These are phyloP conservation scores for Pyronema domesticum DNA, from an alignment of 495 filamentous ascomycete genomes.

Conservation along the genomic window DNA sequence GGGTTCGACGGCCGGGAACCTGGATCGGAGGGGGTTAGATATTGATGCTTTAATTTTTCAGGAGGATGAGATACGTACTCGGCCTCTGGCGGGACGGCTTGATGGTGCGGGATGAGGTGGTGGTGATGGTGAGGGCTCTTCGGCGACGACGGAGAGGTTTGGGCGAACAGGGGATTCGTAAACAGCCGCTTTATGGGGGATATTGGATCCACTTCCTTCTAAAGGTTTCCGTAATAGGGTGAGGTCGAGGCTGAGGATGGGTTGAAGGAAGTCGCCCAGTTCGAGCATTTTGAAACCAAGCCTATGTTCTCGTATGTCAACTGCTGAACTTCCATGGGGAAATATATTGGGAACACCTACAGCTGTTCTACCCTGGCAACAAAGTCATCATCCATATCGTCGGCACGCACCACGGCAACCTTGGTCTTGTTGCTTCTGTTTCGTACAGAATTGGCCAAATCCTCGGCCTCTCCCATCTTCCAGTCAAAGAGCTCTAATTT, in stretches of 20 bases:
- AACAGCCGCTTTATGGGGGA: background rate
- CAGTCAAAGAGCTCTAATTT: constrained; percentile 52
- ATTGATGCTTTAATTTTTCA: background rate
- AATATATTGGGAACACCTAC: constrained; percentile 9
- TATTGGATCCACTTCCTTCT: background rate
- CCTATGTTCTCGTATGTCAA: constrained; percentile 8
- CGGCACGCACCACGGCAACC: constrained; percentile 42
- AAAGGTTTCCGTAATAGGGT: constrained; percentile 21
- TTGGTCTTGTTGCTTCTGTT: constrained; percentile 22
- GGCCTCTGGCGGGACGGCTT: background rate
- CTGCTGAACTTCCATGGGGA: constrained; percentile 3
- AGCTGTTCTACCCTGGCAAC: constrained; percentile 17
- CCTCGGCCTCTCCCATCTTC: constrained; percentile 51
- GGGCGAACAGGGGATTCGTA: background rate
- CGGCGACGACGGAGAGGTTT: background rate
- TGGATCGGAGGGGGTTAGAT: background rate
- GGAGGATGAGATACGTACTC: background rate
- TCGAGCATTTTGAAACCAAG: constrained; percentile 67
- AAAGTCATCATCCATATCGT: constrained; percentile 39
- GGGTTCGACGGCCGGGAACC: no score
- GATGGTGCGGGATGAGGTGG: background rate
- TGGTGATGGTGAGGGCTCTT: background rate
- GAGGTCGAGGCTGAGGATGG: constrained; percentile 63
- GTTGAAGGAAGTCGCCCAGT: constrained; percentile 84
- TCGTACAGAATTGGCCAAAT: constrained; percentile 63